Evolutionary conservation across 2,329 filamentous ascomycete genomes (phyloP), one percentile per base, ranked within the genome.

Genomic region (Cercospora beticola): DNA sequence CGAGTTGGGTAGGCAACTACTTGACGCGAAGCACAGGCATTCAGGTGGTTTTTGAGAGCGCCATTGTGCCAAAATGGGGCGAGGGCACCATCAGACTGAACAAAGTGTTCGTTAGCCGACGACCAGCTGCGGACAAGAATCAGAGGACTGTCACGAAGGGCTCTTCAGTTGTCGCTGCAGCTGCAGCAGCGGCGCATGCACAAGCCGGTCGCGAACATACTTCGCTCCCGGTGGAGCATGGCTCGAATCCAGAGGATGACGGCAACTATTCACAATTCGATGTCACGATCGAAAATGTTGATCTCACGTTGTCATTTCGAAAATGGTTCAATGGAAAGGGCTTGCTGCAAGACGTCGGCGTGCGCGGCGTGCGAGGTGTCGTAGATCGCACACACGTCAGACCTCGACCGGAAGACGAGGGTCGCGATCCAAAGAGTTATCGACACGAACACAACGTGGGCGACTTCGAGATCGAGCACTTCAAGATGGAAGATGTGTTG

Each of bases 241-340:
- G 73, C 3, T 80, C 81, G 21, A 85, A 87, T 70, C 87, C 89
- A 67, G 94, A 90, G 68, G 94, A 98, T 76, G 94, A 98, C 77
- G 93, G 92, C 18, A 99, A 99, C 77, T 99, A 98, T 79, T 97
- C 94, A 0, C 95, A 99, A 74, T 99, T 97, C 74, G 95, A 99
- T 76, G 84, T 99, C 16, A 97, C 93, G 0, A 92, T 99, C 68
- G 92, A 95, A 71, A 96, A 92, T 0, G 92, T 99, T 70, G 97
- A 99, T 76, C 94, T 99, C 52, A 98, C 94, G 0, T 80, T 99
- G 28, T 99, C 95, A 0, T 98, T 99, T 74, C 86, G 93, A n/a
- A 98, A 97, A 78, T 99, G 95, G 95, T 96, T 97, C 88, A 98
- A 97, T 74, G 94, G 95, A 23, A 97, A 94, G 79, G 95, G 95